These are phyloP conservation scores for Plantago major DNA, from an alignment of 257 asterid species.

Conservation along the genomic window DNA sequence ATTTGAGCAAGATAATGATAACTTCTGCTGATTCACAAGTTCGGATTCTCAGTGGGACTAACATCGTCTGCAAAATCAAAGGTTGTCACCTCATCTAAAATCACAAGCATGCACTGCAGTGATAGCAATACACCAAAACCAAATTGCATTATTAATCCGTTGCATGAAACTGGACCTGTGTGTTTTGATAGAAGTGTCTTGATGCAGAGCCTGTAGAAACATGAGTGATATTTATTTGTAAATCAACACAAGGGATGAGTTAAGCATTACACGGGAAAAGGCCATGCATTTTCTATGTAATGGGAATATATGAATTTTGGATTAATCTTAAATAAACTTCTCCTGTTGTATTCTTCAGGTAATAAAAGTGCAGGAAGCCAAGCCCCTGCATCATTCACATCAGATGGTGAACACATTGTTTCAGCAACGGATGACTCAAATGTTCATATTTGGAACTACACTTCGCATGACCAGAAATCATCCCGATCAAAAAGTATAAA, in stretches of 20 bases:
- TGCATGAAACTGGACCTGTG: too few species aligned
- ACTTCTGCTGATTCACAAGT: slow-evolving; percentile 83
- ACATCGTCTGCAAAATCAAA: slow-evolving; percentile 64
- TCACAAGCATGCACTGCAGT: too few species aligned
- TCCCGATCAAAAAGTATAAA: slow-evolving; percentile 29
- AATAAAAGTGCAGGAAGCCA: slow-evolving; percentile 52
- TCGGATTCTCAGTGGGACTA: slow-evolving; percentile 56
- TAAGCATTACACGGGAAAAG: too few species aligned
- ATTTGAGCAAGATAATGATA: slow-evolving; percentile 74
- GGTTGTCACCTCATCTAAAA: slow-evolving; percentile 27
- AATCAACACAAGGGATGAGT: too few species aligned
- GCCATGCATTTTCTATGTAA: too few species aligned
- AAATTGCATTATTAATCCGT: too few species aligned
- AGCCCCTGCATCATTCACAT: slow-evolving; percentile 67
- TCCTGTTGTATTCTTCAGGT: slow-evolving; percentile 35
- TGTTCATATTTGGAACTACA: slow-evolving; percentile 66
- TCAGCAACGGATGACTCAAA: slow-evolving; percentile 65
- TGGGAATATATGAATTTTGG: too few species aligned
- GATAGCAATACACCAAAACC: too few species aligned
- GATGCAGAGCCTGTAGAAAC: too few species aligned
- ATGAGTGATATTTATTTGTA: too few species aligned
- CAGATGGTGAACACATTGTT: slow-evolving; percentile 76
- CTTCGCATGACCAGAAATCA: slow-evolving; percentile 36
- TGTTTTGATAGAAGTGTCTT: too few species aligned
- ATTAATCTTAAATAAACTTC: neutral